Evolutionary conservation across 768 basidiomycete genomes (phyloP), one percentile per base, ranked within the genome.

Genomic region (Gelatoporia subvermispora): DNA sequence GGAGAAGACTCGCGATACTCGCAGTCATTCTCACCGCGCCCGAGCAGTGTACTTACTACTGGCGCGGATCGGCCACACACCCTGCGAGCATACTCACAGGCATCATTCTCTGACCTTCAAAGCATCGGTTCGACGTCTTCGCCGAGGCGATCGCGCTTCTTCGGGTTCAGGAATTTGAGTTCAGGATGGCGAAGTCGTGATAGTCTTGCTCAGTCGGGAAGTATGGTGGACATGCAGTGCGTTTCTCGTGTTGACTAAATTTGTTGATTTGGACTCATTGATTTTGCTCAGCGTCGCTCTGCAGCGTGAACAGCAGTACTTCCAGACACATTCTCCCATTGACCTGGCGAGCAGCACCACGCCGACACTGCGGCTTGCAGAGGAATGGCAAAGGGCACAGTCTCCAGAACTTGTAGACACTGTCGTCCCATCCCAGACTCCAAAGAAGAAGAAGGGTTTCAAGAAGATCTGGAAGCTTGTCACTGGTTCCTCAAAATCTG

Each of bases 151-250:
- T 79, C 82, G 3, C 78, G 83, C 45, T 92, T 93, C 76, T 87
- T 92, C 56, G 85, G 84, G 8, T 77, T 84, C 62, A 81, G 73
- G 65, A 86, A 86, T 56, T 70, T 85, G 39, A 82, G 81, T 49
- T 67, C 79, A 18, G 83, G 82, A 11, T 88, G 84, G 81, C 73
- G 78, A 55, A 91, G 88, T 61, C 85, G 85, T 58, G 86, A 89
- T 49, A 91, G 88, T 63, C 68, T 93, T 35, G 85, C 88, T 1
- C 76, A 78, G n/a, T 88, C 88, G 3, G 90, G 90, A 45, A 93
- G 90, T 59, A 90, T 93, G 88, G 69, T 92, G 55, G 87, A 92
- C 64, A 92, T 93, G 90, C 90, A 93, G 89, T 92, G 69, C 54
- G 88, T 82, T 20, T 42, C 8, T 16, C 28, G 7, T 7, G 38